These are phyloP conservation scores for Oryza coarctata DNA, from an alignment of 176 grass and related monocot genomes.

Conservation along the genomic window DNA sequence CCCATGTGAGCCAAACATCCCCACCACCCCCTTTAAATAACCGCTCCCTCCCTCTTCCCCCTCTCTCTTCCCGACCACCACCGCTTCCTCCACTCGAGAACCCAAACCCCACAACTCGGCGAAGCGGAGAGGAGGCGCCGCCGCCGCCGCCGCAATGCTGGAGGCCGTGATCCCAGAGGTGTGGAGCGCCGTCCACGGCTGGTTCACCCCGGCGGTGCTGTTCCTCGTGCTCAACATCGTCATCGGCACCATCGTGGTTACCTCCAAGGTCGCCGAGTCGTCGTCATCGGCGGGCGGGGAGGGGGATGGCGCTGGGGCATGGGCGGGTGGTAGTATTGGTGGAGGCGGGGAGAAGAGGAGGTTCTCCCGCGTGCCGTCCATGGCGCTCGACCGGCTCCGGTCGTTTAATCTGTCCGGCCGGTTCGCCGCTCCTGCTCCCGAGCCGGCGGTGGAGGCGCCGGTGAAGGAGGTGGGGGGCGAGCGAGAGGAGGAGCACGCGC, in stretches of 20 bases:
- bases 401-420: constrained; percentile 62
- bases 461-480: not conserved
- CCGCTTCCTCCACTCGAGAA: not conserved
- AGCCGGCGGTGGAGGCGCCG: constrained; percentile 7
- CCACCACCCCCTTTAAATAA: constrained; percentile 46
- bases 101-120: constrained; percentile 12
- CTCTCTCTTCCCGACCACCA: constrained; percentile 9
- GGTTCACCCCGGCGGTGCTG: constrained; percentile 75
- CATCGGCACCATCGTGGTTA: constrained; percentile 94
- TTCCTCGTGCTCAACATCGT: constrained; percentile 92
- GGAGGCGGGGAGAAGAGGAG: not conserved
- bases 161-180: constrained; percentile 57
- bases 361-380: constrained; percentile 59
- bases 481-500: not conserved
- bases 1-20: constrained; percentile 43
- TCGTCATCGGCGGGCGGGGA: not conserved
- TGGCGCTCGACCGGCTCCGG: constrained; percentile 65
- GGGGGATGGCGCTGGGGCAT: not conserved
- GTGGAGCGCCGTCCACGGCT: constrained; percentile 61
- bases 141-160: constrained; percentile 39
- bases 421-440: constrained; percentile 13
- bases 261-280: constrained; percentile 51
- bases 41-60: not conserved
- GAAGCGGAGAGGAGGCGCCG: too few relatives aligned
- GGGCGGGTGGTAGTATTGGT: not conserved